phyloP scores from a whole-genome alignment of 345 rosid genomes.

The Salix suchowensis region DNA sequence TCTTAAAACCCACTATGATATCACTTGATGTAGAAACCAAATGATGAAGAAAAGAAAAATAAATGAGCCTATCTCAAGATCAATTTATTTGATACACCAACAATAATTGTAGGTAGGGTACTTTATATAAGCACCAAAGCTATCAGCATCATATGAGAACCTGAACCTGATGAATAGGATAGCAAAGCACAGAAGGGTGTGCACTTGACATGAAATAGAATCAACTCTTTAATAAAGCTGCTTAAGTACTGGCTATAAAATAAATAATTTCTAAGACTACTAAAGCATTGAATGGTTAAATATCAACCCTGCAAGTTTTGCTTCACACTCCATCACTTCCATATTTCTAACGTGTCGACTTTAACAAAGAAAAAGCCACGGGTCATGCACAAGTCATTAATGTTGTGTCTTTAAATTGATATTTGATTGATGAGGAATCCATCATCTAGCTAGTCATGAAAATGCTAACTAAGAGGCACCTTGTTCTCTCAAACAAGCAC shows the following conservation, averaged over 20 bases:
- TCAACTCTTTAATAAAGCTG: not conserved
- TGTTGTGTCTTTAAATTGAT: not conserved
- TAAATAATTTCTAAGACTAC: not conserved
- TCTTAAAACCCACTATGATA: not conserved
- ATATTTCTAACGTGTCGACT: not conserved
- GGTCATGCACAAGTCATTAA: not conserved
- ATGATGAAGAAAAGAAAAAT: not conserved
- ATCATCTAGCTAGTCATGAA: not conserved
- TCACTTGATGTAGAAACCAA: not conserved
- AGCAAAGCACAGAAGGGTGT: not conserved
- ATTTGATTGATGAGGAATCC: not conserved
- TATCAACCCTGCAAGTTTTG: not conserved
- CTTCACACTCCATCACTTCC: not conserved
- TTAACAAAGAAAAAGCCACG: not conserved
- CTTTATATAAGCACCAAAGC: not conserved
- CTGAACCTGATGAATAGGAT: not conserved
- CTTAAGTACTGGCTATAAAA: not conserved
- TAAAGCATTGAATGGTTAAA: not conserved
- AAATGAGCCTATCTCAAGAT: not conserved
- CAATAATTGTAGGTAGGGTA: not conserved
- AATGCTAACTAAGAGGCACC: not conserved
- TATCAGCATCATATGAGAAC: not conserved
- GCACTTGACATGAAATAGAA: not conserved
- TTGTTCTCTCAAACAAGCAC: not conserved
- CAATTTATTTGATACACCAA: not conserved